Evolutionary conservation across 495 filamentous ascomycete species (phyloP).

Genomic region (Oleoguttula mirabilis): DNA sequence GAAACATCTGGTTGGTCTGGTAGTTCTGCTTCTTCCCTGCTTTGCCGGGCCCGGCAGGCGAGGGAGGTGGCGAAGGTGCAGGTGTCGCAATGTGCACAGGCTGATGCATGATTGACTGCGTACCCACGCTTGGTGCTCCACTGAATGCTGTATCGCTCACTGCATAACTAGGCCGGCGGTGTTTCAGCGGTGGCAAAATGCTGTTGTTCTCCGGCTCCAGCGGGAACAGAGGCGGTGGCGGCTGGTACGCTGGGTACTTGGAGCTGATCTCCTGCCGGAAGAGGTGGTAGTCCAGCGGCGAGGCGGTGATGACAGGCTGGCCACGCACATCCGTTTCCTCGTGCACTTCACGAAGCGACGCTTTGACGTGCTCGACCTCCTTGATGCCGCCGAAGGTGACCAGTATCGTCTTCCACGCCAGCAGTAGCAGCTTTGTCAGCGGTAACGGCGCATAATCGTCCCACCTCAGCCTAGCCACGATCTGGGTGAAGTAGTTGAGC

Average conservation of each 20-base stretch:
- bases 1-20: conserved; percentile 97
- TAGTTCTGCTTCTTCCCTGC: conserved; percentile 98
- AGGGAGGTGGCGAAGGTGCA: conserved; percentile 91
- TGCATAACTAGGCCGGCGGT: conserved; percentile 43
- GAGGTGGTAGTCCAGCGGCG: conserved; percentile 87
- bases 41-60: conserved; percentile 76
- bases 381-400: conserved; percentile 67
- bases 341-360: conserved; percentile 34
- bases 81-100: conserved; percentile 97
- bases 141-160: conserved; percentile 37
- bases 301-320: conserved; percentile 65
- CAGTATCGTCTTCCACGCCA: conserved; percentile 85
- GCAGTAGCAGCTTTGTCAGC: conserved; percentile 55
- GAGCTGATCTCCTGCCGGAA: conserved; percentile 98
- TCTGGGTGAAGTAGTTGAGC: conserved; percentile 59
- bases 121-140: conserved; percentile 34
- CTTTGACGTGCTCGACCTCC: conserved; percentile 63
- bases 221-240: conserved; percentile 70
- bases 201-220: conserved; percentile 83
- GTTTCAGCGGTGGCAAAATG: conserved; percentile 71
- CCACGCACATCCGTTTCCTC: conserved; percentile 32
- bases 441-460: conserved; percentile 61
- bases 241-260: conserved; percentile 93
- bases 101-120: conserved; percentile 72
- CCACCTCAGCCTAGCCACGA: conserved; percentile 72